Evolutionary conservation across 441 rosid species (phyloP), one percentile per base, ranked within the genome.

Genomic region (Gossypium lobatum): DNA sequence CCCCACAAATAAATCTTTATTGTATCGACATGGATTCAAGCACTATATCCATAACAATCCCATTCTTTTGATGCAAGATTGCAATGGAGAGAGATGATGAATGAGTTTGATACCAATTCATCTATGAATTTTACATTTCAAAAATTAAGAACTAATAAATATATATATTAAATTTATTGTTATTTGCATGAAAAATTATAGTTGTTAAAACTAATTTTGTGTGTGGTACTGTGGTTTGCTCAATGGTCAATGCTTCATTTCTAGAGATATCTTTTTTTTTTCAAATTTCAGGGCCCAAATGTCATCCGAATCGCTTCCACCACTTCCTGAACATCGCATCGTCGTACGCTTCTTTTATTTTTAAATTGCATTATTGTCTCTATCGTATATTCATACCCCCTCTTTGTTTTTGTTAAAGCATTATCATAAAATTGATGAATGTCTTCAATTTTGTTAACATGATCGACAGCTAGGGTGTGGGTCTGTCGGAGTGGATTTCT

Each of bases 391-490:
- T 39, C 45, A 39, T 39, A 37, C 45, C 45, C 54, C 6, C 39
- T 7, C 7, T 6, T 31, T 21, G 45, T 7, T 39, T 26, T 25
- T 63, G 1, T 7, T 67, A 48, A 37, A 25, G 14, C 58, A n/a
- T 48, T 25, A 48, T 7, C 42, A 25, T 73, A 10, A n/a, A 28
- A 26, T 53, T 28, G 34, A 65, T 28, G 14, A 69, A 31, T 3
- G 28, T 28, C 17, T 54, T 31, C n/a, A 17, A 6, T 26, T 53
- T 17, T 6, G 62, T 70, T 53, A 6, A 52, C n/a, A 60, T n/a
- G 52, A 68, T 13, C n/a, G 45, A 66, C 86, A 91, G 95, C 80
- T 93, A 63, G 97, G 93, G 5, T 87, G 90, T 72, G 95, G 97
- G 76, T 86, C 81, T 42, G 84, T 82, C 3, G 73, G 78, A 20